phyloP scores from a whole-genome alignment of 768 basidiomycete species.

The Suillus alpinus region DNA sequence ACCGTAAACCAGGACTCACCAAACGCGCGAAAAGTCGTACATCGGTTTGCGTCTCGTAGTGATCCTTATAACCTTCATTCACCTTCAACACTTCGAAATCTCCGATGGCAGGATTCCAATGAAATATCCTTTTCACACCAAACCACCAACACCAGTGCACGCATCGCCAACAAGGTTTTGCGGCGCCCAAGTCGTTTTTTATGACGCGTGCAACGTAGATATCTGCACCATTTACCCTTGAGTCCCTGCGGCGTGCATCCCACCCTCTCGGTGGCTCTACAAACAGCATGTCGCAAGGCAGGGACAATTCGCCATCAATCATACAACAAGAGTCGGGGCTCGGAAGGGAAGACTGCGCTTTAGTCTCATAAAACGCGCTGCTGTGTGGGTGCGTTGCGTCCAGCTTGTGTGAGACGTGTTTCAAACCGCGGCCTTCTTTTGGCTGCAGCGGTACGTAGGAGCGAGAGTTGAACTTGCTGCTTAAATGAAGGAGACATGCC shows the following conservation, averaged over 20 bases:
- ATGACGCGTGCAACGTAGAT: constrained; percentile 52
- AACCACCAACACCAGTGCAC: constrained; percentile 58
- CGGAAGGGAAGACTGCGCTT: not conserved
- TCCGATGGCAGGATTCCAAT: constrained; percentile 41
- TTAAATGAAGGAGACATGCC: constrained; percentile 51
- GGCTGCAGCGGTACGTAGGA: constrained; percentile 23
- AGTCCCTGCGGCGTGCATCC: constrained; percentile 36
- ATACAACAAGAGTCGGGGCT: not conserved
- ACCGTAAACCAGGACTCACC: constrained; percentile 31
- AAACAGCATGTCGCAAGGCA: not conserved
- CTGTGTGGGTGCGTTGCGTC: not conserved
- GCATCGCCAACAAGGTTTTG: constrained; percentile 55
- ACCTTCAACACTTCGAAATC: constrained; percentile 46
- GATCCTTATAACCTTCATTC: constrained; percentile 34
- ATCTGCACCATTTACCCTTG: constrained; percentile 50
- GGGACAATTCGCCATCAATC: not conserved
- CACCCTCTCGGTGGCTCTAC: constrained; percentile 22
- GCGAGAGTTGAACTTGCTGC: constrained; percentile 48
- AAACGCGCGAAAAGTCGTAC: constrained; percentile 38
- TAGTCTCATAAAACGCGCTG: not conserved
- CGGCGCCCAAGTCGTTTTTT: constrained; percentile 47
- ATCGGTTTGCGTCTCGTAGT: constrained; percentile 48
- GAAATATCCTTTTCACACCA: constrained; percentile 54
- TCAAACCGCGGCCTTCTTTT: constrained; percentile 11
- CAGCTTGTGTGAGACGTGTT: constrained; percentile 8